phyloP scores from a whole-genome alignment of 164 flowering plant species.

The Nelumbo lutea region DNA sequence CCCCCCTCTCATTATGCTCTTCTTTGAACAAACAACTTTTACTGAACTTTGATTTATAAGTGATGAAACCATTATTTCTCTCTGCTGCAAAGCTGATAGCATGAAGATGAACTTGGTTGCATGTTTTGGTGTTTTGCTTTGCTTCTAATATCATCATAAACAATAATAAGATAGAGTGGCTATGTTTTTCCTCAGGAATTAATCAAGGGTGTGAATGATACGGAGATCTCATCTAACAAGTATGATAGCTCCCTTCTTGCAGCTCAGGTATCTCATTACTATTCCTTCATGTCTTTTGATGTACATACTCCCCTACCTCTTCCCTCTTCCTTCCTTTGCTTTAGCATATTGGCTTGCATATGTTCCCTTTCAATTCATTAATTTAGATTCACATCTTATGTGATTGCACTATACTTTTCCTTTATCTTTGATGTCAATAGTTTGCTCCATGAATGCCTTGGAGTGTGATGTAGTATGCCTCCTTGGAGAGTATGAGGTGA shows the following conservation, averaged over 20 bases:
- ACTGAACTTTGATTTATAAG: neutral
- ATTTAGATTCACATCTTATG: too few species aligned
- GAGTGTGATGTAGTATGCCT: neutral
- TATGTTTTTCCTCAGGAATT: conserved; percentile 22
- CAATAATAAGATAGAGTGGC: neutral
- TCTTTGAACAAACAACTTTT: neutral
- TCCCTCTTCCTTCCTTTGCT: neutral
- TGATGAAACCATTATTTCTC: neutral
- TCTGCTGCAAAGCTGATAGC: neutral
- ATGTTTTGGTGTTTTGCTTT: neutral
- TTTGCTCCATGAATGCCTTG: neutral
- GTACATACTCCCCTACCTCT: neutral
- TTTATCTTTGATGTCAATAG: too few species aligned
- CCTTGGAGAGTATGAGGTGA: neutral
- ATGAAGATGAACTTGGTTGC: neutral
- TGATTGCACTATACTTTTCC: too few species aligned
- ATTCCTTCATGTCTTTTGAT: neutral
- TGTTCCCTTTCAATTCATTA: too few species aligned
- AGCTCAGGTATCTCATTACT: conserved; percentile 39
- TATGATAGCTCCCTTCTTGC: conserved; percentile 44
- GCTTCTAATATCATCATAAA: neutral
- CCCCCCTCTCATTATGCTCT: neutral
- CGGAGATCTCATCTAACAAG: conserved; percentile 30
- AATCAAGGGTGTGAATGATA: conserved; percentile 43
- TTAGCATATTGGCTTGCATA: too few species aligned